Base-by-base conservation (phyloP, 805 yeast species). In the Candida takata region DNA sequence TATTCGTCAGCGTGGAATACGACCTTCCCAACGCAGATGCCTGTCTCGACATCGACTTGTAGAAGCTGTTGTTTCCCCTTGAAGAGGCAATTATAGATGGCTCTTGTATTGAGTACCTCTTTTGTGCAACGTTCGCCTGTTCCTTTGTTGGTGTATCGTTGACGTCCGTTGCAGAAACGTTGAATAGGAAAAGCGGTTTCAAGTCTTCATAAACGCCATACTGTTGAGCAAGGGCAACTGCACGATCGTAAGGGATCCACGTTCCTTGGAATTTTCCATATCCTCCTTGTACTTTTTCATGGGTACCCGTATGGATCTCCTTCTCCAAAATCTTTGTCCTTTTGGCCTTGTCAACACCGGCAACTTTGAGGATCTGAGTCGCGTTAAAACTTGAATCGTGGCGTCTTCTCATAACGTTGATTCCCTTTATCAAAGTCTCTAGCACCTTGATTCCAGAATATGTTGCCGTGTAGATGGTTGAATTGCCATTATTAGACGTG, bases 211-310 rank as follows among this genome's bases (percentile, higher is more conserved):
- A 67, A 5, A 84, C 92, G 3, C 72, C 77, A 43, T 72, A 70
- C 31, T 65, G 67, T 29, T 67, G 63, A 3, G 77, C 76, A 41
- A 80, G 62, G 32, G 73, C 64, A 25, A 66, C 69, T 4, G 90
- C 92, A 45, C 76, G 74, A 11, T 69, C 72, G 31, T 82, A 60
- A 1, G 92, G 90, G 20, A 84, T 79, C 92, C 92, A 84, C 3
- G 94, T 82, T 7, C 94, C 94, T 60, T 84, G 92, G 51, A 81
- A 83, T 38, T 85, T 64, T 8, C 92, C 92, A 56, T 81, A 81
- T 3, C 92, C 94, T 40, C 92, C 92, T 55, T 82, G 90, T 34
- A 83, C 76, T 54, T 83, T 83, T 53, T 82, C 85, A 52, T 83
- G 88, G 7, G 60, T 52, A 28, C 80, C 79, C 31, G 67, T 69